Evolutionary conservation across 371 early-diverging fungal species (phyloP).

Genomic region (Funneliformis caledonium): DNA sequence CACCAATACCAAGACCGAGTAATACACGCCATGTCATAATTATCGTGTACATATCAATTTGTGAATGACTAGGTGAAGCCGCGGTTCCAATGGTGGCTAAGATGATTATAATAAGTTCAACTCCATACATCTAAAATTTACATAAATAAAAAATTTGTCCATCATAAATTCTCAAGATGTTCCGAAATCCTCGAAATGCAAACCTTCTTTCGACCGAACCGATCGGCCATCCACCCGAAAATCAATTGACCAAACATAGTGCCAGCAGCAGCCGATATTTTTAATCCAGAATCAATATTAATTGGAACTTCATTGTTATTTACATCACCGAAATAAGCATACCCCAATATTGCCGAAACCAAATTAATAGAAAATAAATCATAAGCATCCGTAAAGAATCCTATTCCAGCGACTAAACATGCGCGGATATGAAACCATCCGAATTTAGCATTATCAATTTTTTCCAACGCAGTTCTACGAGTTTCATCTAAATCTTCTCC

Average conservation of each 20-base stretch:
- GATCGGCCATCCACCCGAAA: conserved; percentile 67
- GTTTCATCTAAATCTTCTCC: neutral
- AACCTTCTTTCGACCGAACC: conserved; percentile 63
- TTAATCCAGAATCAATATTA: conserved; percentile 72
- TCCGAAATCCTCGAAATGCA: neutral
- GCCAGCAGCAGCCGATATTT: conserved; percentile 82
- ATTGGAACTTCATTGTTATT: conserved; percentile 52
- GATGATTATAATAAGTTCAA: conserved; percentile 83
- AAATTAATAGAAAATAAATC: conserved; percentile 87
- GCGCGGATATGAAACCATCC: conserved; percentile 84
- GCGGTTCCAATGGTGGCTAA: conserved; percentile 81
- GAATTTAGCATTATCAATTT: conserved; percentile 60
- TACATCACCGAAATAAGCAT: conserved; percentile 65
- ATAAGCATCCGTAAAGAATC: conserved; percentile 90
- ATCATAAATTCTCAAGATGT: neutral
- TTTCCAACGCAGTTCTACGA: conserved; percentile 45
- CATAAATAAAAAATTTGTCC: neutral
- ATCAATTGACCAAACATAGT: conserved; percentile 85
- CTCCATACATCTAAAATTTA: conserved; percentile 71
- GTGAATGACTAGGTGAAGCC: conserved; percentile 67
- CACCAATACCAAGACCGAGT: conserved; percentile 87
- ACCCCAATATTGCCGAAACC: conserved; percentile 80
- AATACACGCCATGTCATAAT: conserved; percentile 83
- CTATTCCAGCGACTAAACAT: conserved; percentile 82
- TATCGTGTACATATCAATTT: conserved; percentile 70